Evolutionary conservation across 2,329 filamentous ascomycete genomes (phyloP).

Genomic region (Clonostachys byssicola): DNA sequence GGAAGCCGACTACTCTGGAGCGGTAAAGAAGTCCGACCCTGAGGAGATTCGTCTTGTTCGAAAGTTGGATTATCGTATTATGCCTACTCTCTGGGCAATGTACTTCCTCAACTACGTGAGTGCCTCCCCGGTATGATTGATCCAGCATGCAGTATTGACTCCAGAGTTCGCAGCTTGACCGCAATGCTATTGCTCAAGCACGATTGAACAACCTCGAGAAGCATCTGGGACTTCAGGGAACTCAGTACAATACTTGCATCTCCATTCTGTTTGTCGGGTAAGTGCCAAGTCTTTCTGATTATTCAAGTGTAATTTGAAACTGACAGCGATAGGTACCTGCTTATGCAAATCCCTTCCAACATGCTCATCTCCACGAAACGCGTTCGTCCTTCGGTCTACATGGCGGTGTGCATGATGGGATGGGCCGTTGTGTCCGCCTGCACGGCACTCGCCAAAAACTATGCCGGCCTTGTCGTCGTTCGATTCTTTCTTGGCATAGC

Average conservation of each 20-base stretch:
- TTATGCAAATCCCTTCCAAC: slow-evolving; percentile 24
- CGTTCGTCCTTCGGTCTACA: slow-evolving; percentile 30
- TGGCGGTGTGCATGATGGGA: slow-evolving; percentile 9
- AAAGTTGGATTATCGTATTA: slow-evolving; percentile 28
- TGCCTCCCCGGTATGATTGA: slow-evolving; percentile 20
- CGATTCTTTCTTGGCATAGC: slow-evolving; percentile 48
- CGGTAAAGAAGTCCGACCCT: slow-evolving; percentile 21
- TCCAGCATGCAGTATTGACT: not conserved
- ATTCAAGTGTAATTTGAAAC: not conserved
- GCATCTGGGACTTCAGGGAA: slow-evolving; percentile 39
- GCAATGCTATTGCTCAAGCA: slow-evolving; percentile 54
- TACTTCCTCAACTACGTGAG: slow-evolving; percentile 16
- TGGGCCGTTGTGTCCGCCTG: slow-evolving; percentile 11
- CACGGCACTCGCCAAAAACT: slow-evolving; percentile 40
- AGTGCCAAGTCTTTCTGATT: slow-evolving; percentile 3
- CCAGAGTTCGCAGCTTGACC: slow-evolving; percentile 28
- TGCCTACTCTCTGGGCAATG: slow-evolving; percentile 21
- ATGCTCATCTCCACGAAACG: slow-evolving; percentile 34
- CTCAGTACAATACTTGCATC: slow-evolving; percentile 24
- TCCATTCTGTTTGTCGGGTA: slow-evolving; percentile 32
- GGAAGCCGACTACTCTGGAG: slow-evolving; percentile 24
- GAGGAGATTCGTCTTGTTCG: slow-evolving; percentile 27
- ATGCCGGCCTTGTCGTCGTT: slow-evolving; percentile 23
- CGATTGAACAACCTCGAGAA: slow-evolving; percentile 47
- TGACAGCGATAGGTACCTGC: slow-evolving; percentile 16